phyloP scores from a whole-genome alignment of 345 rosid genomes.

The Ricinus communis region DNA sequence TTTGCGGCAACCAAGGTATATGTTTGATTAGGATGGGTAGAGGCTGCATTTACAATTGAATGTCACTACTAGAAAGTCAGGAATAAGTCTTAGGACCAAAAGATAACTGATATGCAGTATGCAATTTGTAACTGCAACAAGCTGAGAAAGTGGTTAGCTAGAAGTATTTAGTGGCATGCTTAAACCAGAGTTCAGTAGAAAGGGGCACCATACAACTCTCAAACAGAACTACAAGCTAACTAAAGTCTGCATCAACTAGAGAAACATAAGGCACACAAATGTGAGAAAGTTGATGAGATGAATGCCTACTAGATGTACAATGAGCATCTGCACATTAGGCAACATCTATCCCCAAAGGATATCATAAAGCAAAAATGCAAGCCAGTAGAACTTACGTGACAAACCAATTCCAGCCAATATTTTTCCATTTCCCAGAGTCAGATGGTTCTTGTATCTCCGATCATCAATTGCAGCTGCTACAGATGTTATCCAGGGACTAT shows the following conservation, averaged over 20 bases:
- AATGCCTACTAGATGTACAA: not conserved
- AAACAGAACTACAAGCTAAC: constrained; percentile 3
- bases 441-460: constrained; percentile 90
- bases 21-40: constrained; percentile 69
- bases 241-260: not conserved
- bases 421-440: constrained; percentile 83
- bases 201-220: not conserved
- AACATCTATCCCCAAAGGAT: constrained; percentile 11
- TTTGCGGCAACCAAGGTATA: constrained; percentile 91
- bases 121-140: not conserved
- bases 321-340: not conserved
- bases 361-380: constrained; percentile 8
- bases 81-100: constrained; percentile 2
- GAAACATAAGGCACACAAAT: not conserved
- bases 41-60: constrained; percentile 59
- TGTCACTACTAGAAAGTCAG: constrained; percentile 21
- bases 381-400: constrained; percentile 62
- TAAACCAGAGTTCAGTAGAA: not conserved
- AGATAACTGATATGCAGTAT: not conserved
- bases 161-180: too few relatives aligned
- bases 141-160: not conserved
- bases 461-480: constrained; percentile 99
- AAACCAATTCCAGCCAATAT: constrained; percentile 79
- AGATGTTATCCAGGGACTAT: constrained; percentile 96
- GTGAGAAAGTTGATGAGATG: not conserved